phyloP scores from a whole-genome alignment of 2,329 filamentous ascomycete genomes.

The Xylaria digitata region DNA sequence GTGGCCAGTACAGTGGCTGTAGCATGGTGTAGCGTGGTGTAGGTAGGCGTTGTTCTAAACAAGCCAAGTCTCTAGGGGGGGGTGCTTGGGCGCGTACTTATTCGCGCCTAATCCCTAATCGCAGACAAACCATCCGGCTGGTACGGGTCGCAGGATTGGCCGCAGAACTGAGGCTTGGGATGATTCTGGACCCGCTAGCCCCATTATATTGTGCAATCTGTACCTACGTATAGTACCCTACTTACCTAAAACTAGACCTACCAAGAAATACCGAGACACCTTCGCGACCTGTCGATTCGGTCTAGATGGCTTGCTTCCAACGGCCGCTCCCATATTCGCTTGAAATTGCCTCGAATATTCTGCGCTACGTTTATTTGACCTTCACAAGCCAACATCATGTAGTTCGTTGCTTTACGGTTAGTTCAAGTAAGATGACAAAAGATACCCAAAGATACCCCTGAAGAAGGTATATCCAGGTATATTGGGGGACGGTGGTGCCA shows the following conservation, averaged over 20 bases:
- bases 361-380: background rate
- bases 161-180: conserved; percentile 50
- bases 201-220: conserved; percentile 26
- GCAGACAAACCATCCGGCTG: conserved; percentile 50
- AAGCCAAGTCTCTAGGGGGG: conserved; percentile 38
- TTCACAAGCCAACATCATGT: conserved; percentile 6
- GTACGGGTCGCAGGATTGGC: conserved; percentile 51
- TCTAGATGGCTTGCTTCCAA: background rate
- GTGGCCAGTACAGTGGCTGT: background rate
- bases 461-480: conserved; percentile 8
- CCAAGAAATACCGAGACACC: no score
- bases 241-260: no score
- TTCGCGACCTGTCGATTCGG: background rate
- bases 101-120: conserved; percentile 40
- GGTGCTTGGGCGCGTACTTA: conserved; percentile 24
- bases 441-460: conserved; percentile 12
- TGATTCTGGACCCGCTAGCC: conserved; percentile 44
- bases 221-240: background rate
- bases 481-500: conserved; percentile 23
- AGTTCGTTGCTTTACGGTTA: background rate
- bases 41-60: conserved; percentile 46
- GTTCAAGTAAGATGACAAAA: conserved; percentile 4
- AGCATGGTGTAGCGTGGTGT: no score
- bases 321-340: background rate
- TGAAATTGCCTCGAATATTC: background rate